Base-by-base conservation (phyloP, 1,284 basidiomycete genomes). In the Cutaneotrichosporon cavernicola region DNA sequence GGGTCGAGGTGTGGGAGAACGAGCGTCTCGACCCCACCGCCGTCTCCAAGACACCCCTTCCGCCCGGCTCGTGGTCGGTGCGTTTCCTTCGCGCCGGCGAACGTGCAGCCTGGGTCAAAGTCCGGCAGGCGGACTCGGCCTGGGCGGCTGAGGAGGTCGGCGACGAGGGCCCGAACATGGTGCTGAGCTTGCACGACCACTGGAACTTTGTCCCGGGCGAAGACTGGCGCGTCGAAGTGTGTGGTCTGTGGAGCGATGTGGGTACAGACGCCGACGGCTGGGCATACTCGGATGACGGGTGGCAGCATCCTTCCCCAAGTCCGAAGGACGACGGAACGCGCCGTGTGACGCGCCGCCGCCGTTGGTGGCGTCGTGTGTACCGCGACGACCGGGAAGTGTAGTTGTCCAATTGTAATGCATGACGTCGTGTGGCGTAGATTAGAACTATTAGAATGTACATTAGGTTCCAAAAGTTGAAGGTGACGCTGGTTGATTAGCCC, bases 1-100 rank as follows among this genome's bases (percentile, higher is more conserved):
- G 72, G 49, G 78, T 81, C 4, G 70, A 77, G 62, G 80, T 80
- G 43, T 80, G 75, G 74, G 80, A 81, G 67, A 80, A 80, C 60
- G 76, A 81, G 64, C 69, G 80, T 10, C 65, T 80, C 22, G 80
- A 81, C 59, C 76, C 79, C 2, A 60, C 67, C 14, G 53, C 73
- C 2, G 70, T 69, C 13, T 62, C 69, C 40, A 73, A 71, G 60
- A 30, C 57, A 1, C 49, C 64, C 4, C 36, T 36, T 5, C 69
- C 73, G 1, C 47, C 65, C 30, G 66, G 70, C 10, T 57, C 67
- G 4, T 80, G 76, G 75, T 69, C 69, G 2, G 64, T 69, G 14
- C 64, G 70, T 2, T 68, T 70, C 65, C 66, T 80, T 0, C 64
- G 76, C 57, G 69, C 74, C 1, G 73, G 72, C 18, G 80, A 80